These are phyloP conservation scores for Gossypioides kirkii DNA, from an alignment of 345 rosid species.

Conservation along the genomic window DNA sequence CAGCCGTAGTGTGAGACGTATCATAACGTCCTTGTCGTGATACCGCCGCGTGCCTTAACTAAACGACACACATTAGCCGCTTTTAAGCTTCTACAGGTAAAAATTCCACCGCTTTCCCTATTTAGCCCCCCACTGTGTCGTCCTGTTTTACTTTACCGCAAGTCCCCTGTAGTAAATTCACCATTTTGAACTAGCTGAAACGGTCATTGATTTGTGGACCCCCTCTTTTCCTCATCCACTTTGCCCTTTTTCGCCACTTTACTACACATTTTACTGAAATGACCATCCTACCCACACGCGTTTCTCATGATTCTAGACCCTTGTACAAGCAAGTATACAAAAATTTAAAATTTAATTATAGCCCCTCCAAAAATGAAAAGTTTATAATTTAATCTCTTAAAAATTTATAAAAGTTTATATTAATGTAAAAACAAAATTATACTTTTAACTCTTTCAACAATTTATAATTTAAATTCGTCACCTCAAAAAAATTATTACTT, in stretches of 20 bases:
- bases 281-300: conserved; percentile 5
- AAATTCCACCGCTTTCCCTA: conserved; percentile 1
- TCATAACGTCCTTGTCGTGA: neutral
- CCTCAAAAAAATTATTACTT: no score
- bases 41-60: conserved; percentile 13
- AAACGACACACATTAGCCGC: conserved; percentile 6
- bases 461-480: no score
- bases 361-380: no score
- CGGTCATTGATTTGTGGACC: conserved; percentile 6
- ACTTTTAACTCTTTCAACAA: no score
- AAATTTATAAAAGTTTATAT: no score
- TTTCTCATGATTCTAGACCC: neutral
- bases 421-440: no score
- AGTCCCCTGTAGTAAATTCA: no score
- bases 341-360: no score
- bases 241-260: neutral
- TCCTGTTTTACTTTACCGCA: neutral
- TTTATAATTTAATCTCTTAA: no score
- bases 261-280: neutral
- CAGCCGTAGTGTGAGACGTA: neutral
- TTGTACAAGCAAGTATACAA: neutral
- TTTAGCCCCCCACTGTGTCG: neutral
- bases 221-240: neutral
- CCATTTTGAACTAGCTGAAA: neutral
- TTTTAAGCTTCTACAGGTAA: neutral